These are phyloP conservation scores for Starmerella tilneyi DNA, from an alignment of 805 yeast genomes.

Conservation along the genomic window DNA sequence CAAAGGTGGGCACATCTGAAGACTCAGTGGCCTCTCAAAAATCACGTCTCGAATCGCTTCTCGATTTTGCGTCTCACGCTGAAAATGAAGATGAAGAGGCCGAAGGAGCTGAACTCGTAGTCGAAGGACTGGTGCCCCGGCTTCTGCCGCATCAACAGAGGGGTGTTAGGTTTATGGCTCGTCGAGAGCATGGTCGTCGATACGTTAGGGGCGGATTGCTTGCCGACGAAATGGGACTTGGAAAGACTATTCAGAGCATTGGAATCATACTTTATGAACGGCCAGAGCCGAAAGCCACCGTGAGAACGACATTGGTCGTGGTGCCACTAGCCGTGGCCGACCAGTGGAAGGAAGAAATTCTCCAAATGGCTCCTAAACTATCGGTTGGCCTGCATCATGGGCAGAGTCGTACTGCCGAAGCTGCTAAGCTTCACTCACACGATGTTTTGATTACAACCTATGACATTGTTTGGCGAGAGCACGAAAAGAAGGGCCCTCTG, in stretches of 20 bases:
- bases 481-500: slow-evolving; percentile 25
- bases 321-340: slow-evolving; percentile 36
- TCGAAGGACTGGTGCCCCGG: slow-evolving; percentile 35
- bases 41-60: not conserved
- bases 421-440: slow-evolving; percentile 20
- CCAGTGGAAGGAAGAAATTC: slow-evolving; percentile 38
- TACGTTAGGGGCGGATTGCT: slow-evolving; percentile 46
- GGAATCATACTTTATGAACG: slow-evolving; percentile 46
- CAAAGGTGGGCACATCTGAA: not conserved
- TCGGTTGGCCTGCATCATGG: slow-evolving; percentile 31
- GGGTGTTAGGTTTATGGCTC: slow-evolving; percentile 37
- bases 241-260: slow-evolving; percentile 71
- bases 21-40: too few species aligned
- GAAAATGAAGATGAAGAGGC: slow-evolving; percentile 5
- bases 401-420: slow-evolving; percentile 21
- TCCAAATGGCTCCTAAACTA: slow-evolving; percentile 33
- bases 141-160: slow-evolving; percentile 40
- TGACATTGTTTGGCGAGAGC: slow-evolving; percentile 28
- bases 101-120: slow-evolving; percentile 7
- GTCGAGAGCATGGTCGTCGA: slow-evolving; percentile 31
- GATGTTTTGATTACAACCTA: slow-evolving; percentile 35
- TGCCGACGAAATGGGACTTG: slow-evolving; percentile 87
- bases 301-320: slow-evolving; percentile 33
- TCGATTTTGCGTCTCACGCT: not conserved
- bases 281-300: slow-evolving; percentile 7